These are phyloP conservation scores for Datura wrightii DNA, from an alignment of 257 asterid species.

Conservation along the genomic window DNA sequence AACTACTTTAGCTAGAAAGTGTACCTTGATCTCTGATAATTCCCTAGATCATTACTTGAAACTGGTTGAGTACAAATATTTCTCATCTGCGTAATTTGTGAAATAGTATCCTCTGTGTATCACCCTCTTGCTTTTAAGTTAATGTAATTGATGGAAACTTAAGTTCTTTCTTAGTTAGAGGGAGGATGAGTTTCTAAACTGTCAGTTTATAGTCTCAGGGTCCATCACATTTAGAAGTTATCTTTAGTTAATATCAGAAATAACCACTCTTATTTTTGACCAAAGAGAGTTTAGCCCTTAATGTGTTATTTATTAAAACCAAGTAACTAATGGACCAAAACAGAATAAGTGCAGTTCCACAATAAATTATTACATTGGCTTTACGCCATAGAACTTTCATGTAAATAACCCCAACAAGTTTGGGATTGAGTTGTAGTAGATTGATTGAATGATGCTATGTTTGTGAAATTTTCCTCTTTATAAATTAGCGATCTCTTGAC, in stretches of 20 bases:
- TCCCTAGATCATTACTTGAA: not conserved
- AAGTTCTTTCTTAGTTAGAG: not conserved
- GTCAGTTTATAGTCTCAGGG: not conserved
- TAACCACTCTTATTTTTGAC: not conserved
- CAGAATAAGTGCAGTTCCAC: not conserved
- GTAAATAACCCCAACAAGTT: not conserved
- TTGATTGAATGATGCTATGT: not conserved
- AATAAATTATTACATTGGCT: not conserved
- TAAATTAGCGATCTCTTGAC: slow-evolving; percentile 25
- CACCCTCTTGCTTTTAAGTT: not conserved
- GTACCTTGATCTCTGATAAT: not conserved
- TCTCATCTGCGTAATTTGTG: not conserved
- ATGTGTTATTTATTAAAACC: not conserved
- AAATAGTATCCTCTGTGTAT: not conserved
- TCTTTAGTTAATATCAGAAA: slow-evolving; percentile 7
- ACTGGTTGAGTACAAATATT: not conserved
- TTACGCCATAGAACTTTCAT: not conserved
- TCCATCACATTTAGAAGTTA: slow-evolving; percentile 6
- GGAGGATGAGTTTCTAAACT: not conserved
- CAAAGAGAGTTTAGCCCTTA: not conserved
- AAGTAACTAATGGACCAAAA: not conserved
- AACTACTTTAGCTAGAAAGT: not conserved
- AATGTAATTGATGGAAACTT: not conserved
- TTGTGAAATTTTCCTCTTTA: not conserved
- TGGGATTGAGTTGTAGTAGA: slow-evolving; percentile 6